These are phyloP conservation scores for Trypanosoma melophagium DNA, from an alignment of 208 protist species.

Conservation along the genomic window DNA sequence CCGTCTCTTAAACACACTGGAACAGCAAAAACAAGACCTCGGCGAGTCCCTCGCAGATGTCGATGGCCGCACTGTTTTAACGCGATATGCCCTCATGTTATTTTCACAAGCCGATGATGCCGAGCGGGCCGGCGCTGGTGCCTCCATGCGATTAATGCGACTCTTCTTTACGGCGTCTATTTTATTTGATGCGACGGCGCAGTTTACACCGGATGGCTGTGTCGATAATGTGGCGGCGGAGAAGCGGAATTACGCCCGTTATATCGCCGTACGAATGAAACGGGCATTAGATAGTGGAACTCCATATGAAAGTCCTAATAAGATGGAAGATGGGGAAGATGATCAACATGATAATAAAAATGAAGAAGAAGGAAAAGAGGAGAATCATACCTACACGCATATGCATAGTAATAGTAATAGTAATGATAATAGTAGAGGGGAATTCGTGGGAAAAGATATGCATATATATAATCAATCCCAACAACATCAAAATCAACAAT, in stretches of 20 bases:
- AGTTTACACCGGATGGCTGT: constrained; percentile 66
- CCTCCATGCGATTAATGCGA: constrained; percentile 51
- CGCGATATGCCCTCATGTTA: constrained; percentile 61
- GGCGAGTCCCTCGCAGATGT: constrained; percentile 31
- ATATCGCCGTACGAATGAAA: constrained; percentile 73
- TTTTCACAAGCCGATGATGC: constrained; percentile 79
- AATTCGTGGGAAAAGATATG: too few relatives aligned
- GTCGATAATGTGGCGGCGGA: constrained; percentile 63
- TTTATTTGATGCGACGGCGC: constrained; percentile 77
- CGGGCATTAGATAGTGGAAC: constrained; percentile 50
- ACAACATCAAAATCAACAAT: too few relatives aligned
- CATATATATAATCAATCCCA: too few relatives aligned
- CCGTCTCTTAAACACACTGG: constrained; percentile 45
- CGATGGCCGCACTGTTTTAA: constrained; percentile 68
- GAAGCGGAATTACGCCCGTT: constrained; percentile 81
- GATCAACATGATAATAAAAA: background rate
- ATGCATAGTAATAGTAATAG: background rate
- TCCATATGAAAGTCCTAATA: constrained; percentile 62
- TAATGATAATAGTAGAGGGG: constrained; percentile 1
- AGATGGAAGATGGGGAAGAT: background rate
- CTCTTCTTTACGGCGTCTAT: constrained; percentile 70
- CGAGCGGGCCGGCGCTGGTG: constrained; percentile 46
- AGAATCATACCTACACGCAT: too few relatives aligned
- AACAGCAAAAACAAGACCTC: constrained; percentile 48
- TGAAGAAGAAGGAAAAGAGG: background rate